These are phyloP conservation scores for Xylariaceae sp. DNA, from an alignment of 2,329 filamentous ascomycete genomes.

Conservation along the genomic window DNA sequence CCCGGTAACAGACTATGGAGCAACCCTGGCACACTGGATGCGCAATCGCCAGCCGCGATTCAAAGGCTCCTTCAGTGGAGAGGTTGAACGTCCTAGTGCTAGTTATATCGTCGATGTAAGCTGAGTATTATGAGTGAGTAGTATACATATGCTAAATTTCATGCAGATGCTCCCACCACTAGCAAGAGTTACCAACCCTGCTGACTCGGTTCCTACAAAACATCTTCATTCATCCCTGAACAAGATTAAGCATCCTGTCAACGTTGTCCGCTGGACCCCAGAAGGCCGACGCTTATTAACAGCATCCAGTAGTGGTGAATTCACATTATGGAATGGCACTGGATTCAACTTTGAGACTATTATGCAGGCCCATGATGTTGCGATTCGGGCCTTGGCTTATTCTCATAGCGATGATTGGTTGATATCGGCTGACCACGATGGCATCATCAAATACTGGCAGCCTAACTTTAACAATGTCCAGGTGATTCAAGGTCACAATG, in stretches of 20 bases:
- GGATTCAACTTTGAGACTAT: conserved; percentile 99
- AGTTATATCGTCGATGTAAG: conserved; percentile 90
- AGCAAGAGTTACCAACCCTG: conserved; percentile 72
- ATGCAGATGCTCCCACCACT: conserved; percentile 81
- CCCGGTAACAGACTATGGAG: conserved; percentile 90
- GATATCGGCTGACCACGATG: conserved; percentile 92
- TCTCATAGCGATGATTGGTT: conserved; percentile 98
- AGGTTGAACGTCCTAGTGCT: conserved; percentile 80
- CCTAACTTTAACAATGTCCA: conserved; percentile 99
- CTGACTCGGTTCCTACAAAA: conserved; percentile 89
- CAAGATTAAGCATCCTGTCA: conserved; percentile 97
- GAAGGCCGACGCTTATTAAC: conserved; percentile 91
- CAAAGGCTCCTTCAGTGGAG: conserved; percentile 70
- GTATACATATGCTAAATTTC: conserved; percentile 19
- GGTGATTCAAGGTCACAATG: conserved; percentile 85
- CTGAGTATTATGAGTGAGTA: conserved; percentile 23
- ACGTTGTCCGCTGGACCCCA: conserved; percentile 96
- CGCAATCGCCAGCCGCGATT: conserved; percentile 77
- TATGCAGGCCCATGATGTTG: conserved; percentile 93
- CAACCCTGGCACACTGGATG: conserved; percentile 90
- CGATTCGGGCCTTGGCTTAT: conserved; percentile 81
- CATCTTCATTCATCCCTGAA: conserved; percentile 98
- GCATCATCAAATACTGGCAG: conserved; percentile 97
- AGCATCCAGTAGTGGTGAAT: conserved; percentile 94
- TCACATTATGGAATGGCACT: conserved; percentile 97